phyloP scores from a whole-genome alignment of 768 basidiomycete species.

The Lactarius sanguifluus region DNA sequence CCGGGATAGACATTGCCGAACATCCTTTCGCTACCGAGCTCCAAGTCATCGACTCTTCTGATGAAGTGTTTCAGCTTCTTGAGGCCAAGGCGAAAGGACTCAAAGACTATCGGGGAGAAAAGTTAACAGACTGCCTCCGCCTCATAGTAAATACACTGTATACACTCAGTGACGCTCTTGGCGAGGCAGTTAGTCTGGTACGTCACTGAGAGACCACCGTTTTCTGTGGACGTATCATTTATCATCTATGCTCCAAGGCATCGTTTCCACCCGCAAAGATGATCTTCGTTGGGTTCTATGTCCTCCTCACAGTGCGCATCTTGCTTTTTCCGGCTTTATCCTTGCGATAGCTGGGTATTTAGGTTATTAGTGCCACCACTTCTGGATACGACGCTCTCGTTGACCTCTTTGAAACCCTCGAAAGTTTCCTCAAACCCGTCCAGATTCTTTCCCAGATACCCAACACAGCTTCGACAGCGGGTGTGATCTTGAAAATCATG shows the following conservation, averaged over 20 bases:
- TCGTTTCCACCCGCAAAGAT: background rate
- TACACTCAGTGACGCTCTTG: background rate
- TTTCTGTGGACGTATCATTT: too few species aligned
- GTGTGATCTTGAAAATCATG: background rate
- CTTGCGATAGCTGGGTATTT: too few species aligned
- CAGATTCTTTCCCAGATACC: background rate
- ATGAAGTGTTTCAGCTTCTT: background rate
- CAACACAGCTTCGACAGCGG: background rate
- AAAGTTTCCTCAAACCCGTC: background rate
- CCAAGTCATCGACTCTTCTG: background rate
- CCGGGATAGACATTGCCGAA: background rate
- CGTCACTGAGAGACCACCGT: background rate
- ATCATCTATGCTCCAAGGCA: too few species aligned
- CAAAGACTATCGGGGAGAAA: constrained; percentile 5
- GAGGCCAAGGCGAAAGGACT: background rate
- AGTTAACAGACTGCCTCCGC: background rate
- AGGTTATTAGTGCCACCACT: background rate
- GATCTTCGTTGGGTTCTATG: background rate
- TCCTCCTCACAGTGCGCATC: background rate
- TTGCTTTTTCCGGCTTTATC: too few species aligned
- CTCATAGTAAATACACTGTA: background rate
- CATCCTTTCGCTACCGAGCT: background rate
- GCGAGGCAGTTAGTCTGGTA: background rate
- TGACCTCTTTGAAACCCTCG: background rate
- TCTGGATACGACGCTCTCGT: constrained; percentile 1